Base-by-base conservation (phyloP, 1,139 yeast genomes). In the Kodamaea arcana region DNA sequence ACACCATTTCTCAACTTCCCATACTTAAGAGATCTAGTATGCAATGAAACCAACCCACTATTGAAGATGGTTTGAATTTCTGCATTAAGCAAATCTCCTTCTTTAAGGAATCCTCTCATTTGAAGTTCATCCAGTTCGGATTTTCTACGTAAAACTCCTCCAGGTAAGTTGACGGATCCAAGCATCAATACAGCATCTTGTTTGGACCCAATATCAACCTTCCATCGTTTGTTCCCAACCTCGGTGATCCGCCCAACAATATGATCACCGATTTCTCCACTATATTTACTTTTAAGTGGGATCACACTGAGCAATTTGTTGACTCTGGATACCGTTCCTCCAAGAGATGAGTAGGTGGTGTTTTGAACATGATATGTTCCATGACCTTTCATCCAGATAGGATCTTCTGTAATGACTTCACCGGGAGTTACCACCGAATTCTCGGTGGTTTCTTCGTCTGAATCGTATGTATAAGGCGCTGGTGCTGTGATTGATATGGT, bases 361-460 rank as follows among this genome's bases (percentile, higher is more conserved):
- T 75, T 78, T 24, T 76, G 76, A 27, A 82, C 64, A 43, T 83
- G 79, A 56, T 87, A 92, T 0, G 98, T 94, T 3, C 98, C 98
- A 56, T 94, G 99, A 23, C 98, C 99, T 56, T 95, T 78, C 98
- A 94, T 94, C 97, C 97, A 92, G 4, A 83, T 75, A 6, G 96
- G 88, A 52, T 94, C 98, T 49, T 85, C 94, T 0, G 98, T 92
- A 13, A 94, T 86, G 37, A 90, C 65, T 55, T 94, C 97, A n/a
- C 99, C 99, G 0, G 99, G 99, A 0, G 97, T 87, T 13, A 92
- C 95, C 15, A 70, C 64, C 24, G 67, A 51, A 33, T 48, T 46
- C 27, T 62, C 71, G 63, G 62, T 60, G 24, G 46, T 52, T 3
- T 43, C 39, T 23, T 50, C 53, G 31, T 47, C 52, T 15, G 31